These are phyloP conservation scores for Ploettnerulaceae sp. DNA, from an alignment of 2,329 filamentous ascomycete genomes.

Conservation along the genomic window DNA sequence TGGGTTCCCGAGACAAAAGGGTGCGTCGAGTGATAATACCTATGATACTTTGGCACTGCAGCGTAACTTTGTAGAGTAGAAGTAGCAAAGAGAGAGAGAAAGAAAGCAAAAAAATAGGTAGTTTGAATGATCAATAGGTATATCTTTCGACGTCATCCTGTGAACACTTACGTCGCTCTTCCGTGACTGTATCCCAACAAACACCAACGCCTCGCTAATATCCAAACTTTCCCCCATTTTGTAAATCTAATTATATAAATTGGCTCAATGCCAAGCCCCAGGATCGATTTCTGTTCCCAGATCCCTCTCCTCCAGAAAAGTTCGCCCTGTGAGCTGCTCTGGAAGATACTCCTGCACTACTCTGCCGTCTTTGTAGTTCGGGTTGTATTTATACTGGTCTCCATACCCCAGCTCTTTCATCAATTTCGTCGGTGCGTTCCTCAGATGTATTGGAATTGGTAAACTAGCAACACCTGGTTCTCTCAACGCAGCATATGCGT, in stretches of 20 bases:
- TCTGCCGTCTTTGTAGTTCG: slow-evolving; percentile 75
- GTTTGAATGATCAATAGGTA: not conserved
- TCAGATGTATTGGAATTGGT: slow-evolving; percentile 79
- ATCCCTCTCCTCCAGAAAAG: slow-evolving; percentile 75
- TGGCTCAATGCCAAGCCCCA: slow-evolving; percentile 29
- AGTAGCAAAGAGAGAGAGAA: not conserved
- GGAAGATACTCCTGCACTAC: slow-evolving; percentile 92
- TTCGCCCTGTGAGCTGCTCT: slow-evolving; percentile 61
- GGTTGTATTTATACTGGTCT: slow-evolving; percentile 93
- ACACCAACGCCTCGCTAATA: slow-evolving; percentile 20
- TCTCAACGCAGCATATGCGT: slow-evolving; percentile 69
- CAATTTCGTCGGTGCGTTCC: slow-evolving; percentile 85
- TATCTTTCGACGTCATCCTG: slow-evolving; percentile 7
- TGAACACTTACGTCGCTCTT: slow-evolving; percentile 4
- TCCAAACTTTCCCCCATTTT: not conserved
- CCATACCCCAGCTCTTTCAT: slow-evolving; percentile 94
- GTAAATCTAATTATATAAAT: too few relatives aligned
- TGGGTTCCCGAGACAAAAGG: slow-evolving; percentile 24
- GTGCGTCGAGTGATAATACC: slow-evolving; percentile 18
- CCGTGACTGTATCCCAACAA: slow-evolving; percentile 1
- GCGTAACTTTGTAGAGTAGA: slow-evolving; percentile 14
- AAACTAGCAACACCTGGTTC: slow-evolving; percentile 80
- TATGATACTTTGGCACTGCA: slow-evolving; percentile 24
- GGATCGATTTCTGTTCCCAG: slow-evolving; percentile 74
- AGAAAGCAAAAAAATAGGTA: not conserved